These are phyloP conservation scores for Parachlorella kessleri DNA, from an alignment of 139 green algal genomes.

Conservation along the genomic window DNA sequence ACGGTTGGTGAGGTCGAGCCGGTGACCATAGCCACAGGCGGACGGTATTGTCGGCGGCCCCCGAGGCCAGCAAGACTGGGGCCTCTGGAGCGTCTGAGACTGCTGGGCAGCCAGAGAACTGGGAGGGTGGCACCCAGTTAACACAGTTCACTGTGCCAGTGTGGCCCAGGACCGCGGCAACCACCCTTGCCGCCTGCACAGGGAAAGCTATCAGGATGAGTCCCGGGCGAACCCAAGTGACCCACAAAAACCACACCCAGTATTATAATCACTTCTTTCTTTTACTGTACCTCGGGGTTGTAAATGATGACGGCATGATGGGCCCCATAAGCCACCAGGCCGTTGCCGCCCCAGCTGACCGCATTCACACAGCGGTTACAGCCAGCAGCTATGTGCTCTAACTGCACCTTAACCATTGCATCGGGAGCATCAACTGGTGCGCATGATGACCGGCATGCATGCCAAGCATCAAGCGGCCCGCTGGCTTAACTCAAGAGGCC, in stretches of 20 bases:
- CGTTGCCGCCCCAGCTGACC: conserved; percentile 68
- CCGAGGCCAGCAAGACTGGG: conserved; percentile 52
- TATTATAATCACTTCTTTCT: too few species aligned
- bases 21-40: conserved; percentile 58
- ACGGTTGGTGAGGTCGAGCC: too few species aligned
- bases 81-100: background rate
- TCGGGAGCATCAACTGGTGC: background rate
- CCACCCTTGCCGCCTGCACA: conserved; percentile 52
- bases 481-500: too few species aligned
- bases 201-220: too few species aligned
- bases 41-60: conserved; percentile 60
- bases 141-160: conserved; percentile 77
- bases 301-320: conserved; percentile 71
- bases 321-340: conserved; percentile 69
- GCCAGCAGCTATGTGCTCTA: conserved; percentile 60
- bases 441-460: background rate
- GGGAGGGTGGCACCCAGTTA: conserved; percentile 56
- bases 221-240: too few species aligned
- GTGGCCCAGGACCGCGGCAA: conserved; percentile 73
- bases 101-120: background rate
- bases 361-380: conserved; percentile 68
- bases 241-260: too few species aligned
- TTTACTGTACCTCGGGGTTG: conserved; percentile 68
- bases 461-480: too few species aligned
- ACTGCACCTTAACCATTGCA: background rate